Conservation (phyloP, 2,329 filamentous ascomycete genomes). For the Microsporum canis region DNA sequence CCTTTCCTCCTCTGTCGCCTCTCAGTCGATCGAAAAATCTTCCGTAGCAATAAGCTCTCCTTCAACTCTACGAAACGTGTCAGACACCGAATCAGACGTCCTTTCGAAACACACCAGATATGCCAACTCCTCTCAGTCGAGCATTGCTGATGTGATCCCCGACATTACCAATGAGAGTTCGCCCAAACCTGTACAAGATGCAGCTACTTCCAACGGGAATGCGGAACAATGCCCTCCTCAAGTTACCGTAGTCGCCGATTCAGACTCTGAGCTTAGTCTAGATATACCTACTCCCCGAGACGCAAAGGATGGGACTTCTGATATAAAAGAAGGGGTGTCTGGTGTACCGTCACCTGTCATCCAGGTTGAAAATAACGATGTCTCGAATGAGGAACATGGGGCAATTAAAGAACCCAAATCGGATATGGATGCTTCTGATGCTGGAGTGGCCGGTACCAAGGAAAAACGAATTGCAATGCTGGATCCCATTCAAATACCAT, state of each 20-base stretch:
- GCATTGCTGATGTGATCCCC: background rate
- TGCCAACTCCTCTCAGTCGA: constrained; percentile 3
- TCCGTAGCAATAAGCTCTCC: background rate
- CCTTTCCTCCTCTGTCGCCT: background rate
- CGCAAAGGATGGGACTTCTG: background rate
- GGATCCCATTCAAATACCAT: constrained; percentile 43
- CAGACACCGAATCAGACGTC: background rate
- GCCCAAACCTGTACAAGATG: background rate
- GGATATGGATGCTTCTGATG: background rate
- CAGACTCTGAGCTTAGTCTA: constrained; percentile 1
- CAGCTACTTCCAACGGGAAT: no score
- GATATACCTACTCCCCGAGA: constrained; percentile 11
- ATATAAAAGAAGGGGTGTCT: background rate
- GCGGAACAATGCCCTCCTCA: background rate
- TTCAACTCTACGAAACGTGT: constrained; percentile 1
- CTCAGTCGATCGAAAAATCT: background rate
- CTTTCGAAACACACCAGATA: background rate
- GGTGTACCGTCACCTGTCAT: background rate
- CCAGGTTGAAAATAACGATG: background rate
- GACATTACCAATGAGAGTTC: background rate
- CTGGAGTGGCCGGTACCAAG: background rate
- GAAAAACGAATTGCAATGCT: constrained; percentile 18
- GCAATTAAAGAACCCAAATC: background rate
- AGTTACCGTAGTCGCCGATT: constrained; percentile 6
- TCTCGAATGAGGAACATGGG: background rate